Base-by-base conservation (phyloP, 2,329 filamentous ascomycete genomes). In the Fusarium secorum region DNA sequence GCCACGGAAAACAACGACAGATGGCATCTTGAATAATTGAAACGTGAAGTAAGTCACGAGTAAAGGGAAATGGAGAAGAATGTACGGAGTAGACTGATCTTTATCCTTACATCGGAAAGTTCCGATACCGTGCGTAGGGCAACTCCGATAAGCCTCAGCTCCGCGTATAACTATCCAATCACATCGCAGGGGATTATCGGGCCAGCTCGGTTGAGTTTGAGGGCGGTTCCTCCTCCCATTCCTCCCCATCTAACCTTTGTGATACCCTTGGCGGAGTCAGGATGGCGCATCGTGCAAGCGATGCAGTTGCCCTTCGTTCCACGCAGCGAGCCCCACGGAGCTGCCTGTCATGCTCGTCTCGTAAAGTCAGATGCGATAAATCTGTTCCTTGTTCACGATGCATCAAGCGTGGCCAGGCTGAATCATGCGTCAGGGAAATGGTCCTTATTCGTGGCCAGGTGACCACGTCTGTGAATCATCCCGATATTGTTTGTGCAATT, bases 31-130 rank as follows among this genome's bases (percentile, higher is more conserved):
- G 45, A 22, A 18, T 0, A 2, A 22, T 6, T 9, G 10, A 17
- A 17, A 18, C 10, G 4, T 4, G 15, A 4, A 0, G 5, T 13
- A 7, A 4, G 0, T 10, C 7, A 30, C 7, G 7, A 18, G 15
- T 3, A 4, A 13, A 32, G 11, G 11, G 4, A 49, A 18, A 11
- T 18, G 2, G 17, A 35, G 32, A 36, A 17, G 18, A 30, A 3
- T 28, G 5, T 14, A n/a, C n/a, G n/a, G n/a, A n/a, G n/a, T n/a
- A 18, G 14, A 8, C 26, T 14, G 24, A 10, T 10, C 7, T 55
- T 33, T 2, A 6, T 14, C 17, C 44, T 38, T 24, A 32, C 44
- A 49, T 39, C 2, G 4, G 13, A 11, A 6, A 4, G 32, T 22
- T 49, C 42, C 15, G 30, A 28, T 28, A 38, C 36, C 13, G 33